Evolutionary conservation across 352 stramenopile genomes (phyloP).

Genomic region (Globisporangium radiosum): DNA sequence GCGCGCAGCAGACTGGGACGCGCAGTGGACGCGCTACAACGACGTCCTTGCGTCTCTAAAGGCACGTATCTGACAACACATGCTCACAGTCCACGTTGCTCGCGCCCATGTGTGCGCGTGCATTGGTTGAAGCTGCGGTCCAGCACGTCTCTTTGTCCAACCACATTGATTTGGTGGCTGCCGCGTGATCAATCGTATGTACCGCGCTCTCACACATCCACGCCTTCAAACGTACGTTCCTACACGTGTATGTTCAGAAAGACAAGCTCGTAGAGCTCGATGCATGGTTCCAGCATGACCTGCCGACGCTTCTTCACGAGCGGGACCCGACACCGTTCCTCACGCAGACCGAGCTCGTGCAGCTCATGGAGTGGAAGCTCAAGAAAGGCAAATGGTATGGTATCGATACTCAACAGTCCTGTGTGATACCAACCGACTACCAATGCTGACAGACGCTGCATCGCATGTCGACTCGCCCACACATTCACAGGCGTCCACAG

Average conservation of each 20-base stretch:
- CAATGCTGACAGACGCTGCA: not conserved
- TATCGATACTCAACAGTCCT: not conserved
- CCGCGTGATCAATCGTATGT: not conserved
- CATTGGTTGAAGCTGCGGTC: too few relatives aligned
- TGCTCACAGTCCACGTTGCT: not conserved
- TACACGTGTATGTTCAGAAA: conserved; percentile 24
- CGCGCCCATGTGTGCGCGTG: too few relatives aligned
- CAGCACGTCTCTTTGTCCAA: too few relatives aligned
- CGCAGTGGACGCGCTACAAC: conserved; percentile 35
- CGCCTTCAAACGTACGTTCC: too few relatives aligned
- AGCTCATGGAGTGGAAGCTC: conserved; percentile 81
- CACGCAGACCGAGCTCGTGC: conserved; percentile 43
- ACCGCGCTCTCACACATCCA: not conserved
- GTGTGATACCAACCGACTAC: not conserved
- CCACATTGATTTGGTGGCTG: not conserved
- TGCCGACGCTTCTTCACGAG: conserved; percentile 31
- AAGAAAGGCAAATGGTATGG: conserved; percentile 78
- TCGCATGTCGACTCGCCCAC: too few relatives aligned
- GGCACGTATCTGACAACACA: conserved; percentile 13
- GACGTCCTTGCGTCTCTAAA: conserved; percentile 26
- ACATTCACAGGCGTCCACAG: conserved; percentile 40
- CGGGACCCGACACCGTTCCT: conserved; percentile 48
- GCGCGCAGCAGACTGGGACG: conserved; percentile 24
- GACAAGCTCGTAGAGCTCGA: conserved; percentile 51
- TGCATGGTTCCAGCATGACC: conserved; percentile 39